Evolutionary conservation across 805 yeast genomes (phyloP), one percentile per base, ranked within the genome.

Genomic region (Komagataella kurtzmanii): DNA sequence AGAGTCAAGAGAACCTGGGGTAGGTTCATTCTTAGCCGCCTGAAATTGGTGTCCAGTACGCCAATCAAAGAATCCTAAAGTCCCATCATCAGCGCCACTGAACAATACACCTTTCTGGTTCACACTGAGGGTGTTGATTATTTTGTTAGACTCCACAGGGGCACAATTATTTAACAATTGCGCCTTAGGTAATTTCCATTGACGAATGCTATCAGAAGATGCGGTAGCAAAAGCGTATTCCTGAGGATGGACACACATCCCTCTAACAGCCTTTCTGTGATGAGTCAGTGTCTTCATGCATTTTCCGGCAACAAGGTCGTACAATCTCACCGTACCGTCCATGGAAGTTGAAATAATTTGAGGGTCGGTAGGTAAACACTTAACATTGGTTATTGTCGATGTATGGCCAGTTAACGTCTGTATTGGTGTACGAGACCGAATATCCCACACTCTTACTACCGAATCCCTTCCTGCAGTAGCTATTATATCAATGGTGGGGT

Each of bases 391-490:
- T 4, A 93, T 78, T 14, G 93, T 83, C 45, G 79, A 76, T 55
- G 80, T 76, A 65, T 93, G 99, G 0, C 98, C 98, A 2, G 82
- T 71, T 44, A 93, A 69, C 0, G 85, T 85, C 74, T 83, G 83
- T 0, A 86, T 83, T 14, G 90, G 82, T 2, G 76, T 67, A 48
- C 88, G 72, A 0, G 95, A 79, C 54, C 99, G 74, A 52, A 93
- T 83, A 65, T 93, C 99, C 99, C 99, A 93, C 3, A 89, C 84
- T 51, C 95, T 72, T 0, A 89, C 83, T 0, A 87, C 83, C 3
- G 88, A 75, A 64, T 93, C 99, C 53, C 96, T 70, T 18, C 97
- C 95, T 4, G 89, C 99, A 3, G 95, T 85, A 7, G 85, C 87
- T 12, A 89, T 65, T 6, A 91, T 68, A 58, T 90, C 95, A 23